phyloP scores from a whole-genome alignment of 352 stramenopile species.

The Phytophthora vignae region DNA sequence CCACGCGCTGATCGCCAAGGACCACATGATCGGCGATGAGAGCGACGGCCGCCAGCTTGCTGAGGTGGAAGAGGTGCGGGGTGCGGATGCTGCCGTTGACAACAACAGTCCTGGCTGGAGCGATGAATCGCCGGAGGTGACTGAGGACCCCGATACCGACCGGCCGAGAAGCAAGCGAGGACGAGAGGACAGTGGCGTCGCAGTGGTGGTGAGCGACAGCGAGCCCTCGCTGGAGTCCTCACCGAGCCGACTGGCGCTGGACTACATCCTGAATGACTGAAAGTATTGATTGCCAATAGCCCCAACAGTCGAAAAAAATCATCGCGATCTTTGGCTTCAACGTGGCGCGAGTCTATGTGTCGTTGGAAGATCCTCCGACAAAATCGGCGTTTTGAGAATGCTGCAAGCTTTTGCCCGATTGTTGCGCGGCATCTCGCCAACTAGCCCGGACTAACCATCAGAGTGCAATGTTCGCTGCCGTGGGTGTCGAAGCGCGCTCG shows the following conservation, averaged over 20 bases:
- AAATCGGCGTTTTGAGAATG: too few relatives aligned
- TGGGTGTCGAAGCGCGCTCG: too few relatives aligned
- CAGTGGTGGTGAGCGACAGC: slow-evolving; percentile 18
- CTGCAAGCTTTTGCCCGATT: too few relatives aligned
- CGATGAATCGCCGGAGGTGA: not conserved
- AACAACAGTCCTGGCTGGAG: not conserved
- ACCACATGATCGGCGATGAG: slow-evolving; percentile 56
- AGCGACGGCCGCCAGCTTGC: slow-evolving; percentile 29
- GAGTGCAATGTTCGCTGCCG: too few relatives aligned
- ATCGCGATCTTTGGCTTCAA: not conserved
- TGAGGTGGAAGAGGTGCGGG: not conserved
- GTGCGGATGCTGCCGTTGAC: not conserved
- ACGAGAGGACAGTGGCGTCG: not conserved
- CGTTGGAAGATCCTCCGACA: too few relatives aligned
- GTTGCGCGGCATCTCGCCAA: too few relatives aligned
- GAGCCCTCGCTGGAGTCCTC: slow-evolving; percentile 5
- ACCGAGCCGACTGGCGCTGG: slow-evolving; percentile 1
- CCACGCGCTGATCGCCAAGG: slow-evolving; percentile 47
- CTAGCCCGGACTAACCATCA: too few relatives aligned
- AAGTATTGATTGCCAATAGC: not conserved
- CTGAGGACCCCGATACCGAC: not conserved
- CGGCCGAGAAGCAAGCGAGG: not conserved
- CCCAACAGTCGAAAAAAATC: not conserved
- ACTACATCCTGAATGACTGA: slow-evolving; percentile 15
- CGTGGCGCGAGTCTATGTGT: not conserved